Evolutionary conservation across 805 yeast species (phyloP).

Genomic region (Nakazawaea sp.): DNA sequence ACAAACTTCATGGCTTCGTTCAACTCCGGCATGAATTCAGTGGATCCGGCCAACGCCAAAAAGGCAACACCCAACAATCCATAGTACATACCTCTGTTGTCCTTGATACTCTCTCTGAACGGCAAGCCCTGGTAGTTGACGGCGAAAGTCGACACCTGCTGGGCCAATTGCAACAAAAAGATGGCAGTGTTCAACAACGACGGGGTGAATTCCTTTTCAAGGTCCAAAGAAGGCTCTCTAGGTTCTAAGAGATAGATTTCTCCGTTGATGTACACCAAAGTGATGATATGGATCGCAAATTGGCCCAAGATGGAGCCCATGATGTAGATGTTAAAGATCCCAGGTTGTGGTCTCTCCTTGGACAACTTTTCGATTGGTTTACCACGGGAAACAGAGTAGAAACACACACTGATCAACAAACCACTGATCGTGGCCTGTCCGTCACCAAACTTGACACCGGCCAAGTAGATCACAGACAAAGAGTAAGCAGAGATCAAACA

Average conservation of each 20-base stretch:
- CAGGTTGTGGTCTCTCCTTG: constrained; percentile 94
- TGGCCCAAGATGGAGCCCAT: constrained; percentile 98
- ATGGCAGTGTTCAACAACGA: constrained; percentile 94
- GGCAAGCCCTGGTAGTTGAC: constrained; percentile 97
- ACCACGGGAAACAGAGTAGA: constrained; percentile 91
- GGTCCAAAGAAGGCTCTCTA: constrained; percentile 81
- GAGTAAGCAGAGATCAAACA: constrained; percentile 97
- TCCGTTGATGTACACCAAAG: constrained; percentile 74
- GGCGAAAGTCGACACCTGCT: constrained; percentile 96
- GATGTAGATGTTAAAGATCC: constrained; percentile 89
- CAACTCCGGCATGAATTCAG: constrained; percentile 91
- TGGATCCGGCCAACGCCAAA: constrained; percentile 83
- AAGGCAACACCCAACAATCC: constrained; percentile 89
- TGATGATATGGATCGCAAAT: constrained; percentile 83
- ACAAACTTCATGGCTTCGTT: constrained; percentile 91
- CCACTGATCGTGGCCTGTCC: constrained; percentile 98
- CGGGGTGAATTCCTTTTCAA: constrained; percentile 84
- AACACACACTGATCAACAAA: constrained; percentile 83
- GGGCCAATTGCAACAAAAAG: constrained; percentile 88
- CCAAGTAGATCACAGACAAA: constrained; percentile 84
- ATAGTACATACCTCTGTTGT: constrained; percentile 94
- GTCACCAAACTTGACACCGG: constrained; percentile 98
- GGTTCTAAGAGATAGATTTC: constrained; percentile 89
- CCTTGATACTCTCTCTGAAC: constrained; percentile 83
- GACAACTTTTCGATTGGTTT: constrained; percentile 84